Percentiles rank a stretch among this genome's conserved stretches.
Conservation (phyloP, 495 filamentous ascomycete genomes). For the Astrocystis sublimbata region DNA sequence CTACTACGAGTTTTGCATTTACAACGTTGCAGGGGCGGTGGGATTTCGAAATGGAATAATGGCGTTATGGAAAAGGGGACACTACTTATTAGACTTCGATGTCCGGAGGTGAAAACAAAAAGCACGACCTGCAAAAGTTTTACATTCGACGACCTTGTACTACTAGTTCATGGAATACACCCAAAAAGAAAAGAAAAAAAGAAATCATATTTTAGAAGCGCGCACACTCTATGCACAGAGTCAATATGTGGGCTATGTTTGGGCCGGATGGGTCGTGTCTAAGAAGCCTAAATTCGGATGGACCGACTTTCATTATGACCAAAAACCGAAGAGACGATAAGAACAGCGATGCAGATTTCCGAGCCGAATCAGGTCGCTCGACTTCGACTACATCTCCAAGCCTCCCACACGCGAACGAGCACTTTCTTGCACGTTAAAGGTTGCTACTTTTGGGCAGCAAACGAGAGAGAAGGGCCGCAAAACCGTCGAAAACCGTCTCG, state of each 20-base stretch:
- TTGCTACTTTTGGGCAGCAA: too few species aligned
- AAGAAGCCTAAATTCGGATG: too few species aligned
- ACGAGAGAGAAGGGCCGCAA: too few species aligned
- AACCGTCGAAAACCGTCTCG: too few species aligned
- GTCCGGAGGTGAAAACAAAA: conserved; percentile 35
- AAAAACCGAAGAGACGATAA: background rate
- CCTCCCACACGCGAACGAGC: too few species aligned
- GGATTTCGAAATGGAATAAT: conserved; percentile 28
- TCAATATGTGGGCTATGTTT: background rate
- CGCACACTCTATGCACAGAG: background rate
- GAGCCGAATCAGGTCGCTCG: background rate
- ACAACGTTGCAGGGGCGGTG: conserved; percentile 27
- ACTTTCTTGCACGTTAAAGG: too few species aligned
- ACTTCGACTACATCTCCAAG: background rate
- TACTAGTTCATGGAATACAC: conserved; percentile 13
- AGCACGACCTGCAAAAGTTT: conserved; percentile 10
- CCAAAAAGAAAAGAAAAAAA: conserved; percentile 14
- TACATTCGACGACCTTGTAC: conserved; percentile 14
- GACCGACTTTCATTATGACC: too few species aligned
- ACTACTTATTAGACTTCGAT: conserved; percentile 32
- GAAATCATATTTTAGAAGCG: conserved; percentile 15
- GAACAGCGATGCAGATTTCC: background rate
- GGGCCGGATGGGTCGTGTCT: background rate
- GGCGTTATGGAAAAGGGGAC: conserved; percentile 27
- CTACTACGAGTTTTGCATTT: conserved; percentile 31